Conservation (phyloP, 352 stramenopile genomes). For the Lagenidium sp. region DNA sequence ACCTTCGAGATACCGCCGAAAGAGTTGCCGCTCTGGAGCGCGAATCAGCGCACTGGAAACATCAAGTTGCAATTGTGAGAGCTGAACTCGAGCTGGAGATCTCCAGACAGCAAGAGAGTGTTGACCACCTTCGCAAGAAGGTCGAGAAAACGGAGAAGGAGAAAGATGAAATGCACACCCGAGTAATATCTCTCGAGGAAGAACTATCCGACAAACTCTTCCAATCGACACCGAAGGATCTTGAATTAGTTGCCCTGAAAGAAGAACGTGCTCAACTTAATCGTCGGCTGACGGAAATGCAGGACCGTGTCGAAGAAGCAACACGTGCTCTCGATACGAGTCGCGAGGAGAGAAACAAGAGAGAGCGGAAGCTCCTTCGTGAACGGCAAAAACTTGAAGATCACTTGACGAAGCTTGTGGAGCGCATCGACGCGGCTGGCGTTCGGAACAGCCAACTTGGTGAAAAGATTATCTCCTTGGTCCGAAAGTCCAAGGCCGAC, state of each 20-base stretch:
- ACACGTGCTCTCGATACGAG: conserved; percentile 15
- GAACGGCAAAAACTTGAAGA: conserved; percentile 48
- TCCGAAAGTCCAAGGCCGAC: conserved; percentile 48
- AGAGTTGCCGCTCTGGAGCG: background rate
- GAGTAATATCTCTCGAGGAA: background rate
- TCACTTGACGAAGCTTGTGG: conserved; percentile 37
- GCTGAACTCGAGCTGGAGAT: background rate
- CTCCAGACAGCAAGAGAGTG: background rate
- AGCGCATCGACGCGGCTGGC: conserved; percentile 38
- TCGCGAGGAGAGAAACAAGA: conserved; percentile 25
- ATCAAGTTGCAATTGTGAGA: background rate
- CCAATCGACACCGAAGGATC: no score
- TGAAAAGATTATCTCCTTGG: conserved; percentile 46
- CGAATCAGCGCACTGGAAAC: background rate
- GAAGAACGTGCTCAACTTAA: no score
- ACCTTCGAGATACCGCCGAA: no score
- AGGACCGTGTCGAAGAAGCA: no score
- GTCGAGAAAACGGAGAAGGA: background rate
- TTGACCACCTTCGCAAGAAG: background rate
- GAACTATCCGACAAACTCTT: no score
- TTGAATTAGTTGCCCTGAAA: no score
- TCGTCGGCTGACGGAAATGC: conserved; percentile 17
- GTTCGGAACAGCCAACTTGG: conserved; percentile 48
- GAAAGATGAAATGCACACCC: background rate
- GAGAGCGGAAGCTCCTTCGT: conserved; percentile 44